Percentiles rank a stretch among this genome's conserved stretches.
Evolutionary conservation across 2,329 filamentous ascomycete species (phyloP).

Genomic region (Beauveria medogensis): DNA sequence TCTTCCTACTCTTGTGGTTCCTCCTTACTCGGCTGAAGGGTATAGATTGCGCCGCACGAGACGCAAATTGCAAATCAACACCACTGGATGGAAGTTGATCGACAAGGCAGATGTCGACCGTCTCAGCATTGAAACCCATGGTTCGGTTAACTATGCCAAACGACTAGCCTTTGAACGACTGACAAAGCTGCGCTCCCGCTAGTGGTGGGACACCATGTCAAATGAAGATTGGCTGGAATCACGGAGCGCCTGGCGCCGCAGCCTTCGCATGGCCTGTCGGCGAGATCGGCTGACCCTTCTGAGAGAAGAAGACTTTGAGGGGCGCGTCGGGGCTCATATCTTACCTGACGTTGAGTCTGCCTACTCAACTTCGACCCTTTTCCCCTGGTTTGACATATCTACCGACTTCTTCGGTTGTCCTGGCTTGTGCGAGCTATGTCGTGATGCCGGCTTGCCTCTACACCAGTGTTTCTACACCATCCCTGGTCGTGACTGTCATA

Average conservation of each 20-base stretch:
- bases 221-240: neutral
- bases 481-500: neutral
- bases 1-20: no score
- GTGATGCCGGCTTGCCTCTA: neutral
- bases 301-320: no score
- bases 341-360: neutral
- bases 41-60: fast-evolving
- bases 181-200: no score
- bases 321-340: neutral
- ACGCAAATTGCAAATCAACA: neutral
- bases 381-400: neutral
- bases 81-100: neutral
- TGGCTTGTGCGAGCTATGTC: neutral
- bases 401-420: neutral
- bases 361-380: neutral
- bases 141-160: neutral
- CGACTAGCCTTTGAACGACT: neutral
- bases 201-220: no score
- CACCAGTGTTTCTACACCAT: neutral
- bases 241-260: no score
- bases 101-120: neutral
- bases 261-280: no score
- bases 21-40: no score
- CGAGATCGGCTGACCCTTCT: no score
- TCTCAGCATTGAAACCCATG: neutral